Percentiles rank a stretch among this genome's conserved stretches.
These are phyloP conservation scores for Styphnolobium japonicum DNA, from an alignment of 306 rosid genomes.

Conservation along the genomic window DNA sequence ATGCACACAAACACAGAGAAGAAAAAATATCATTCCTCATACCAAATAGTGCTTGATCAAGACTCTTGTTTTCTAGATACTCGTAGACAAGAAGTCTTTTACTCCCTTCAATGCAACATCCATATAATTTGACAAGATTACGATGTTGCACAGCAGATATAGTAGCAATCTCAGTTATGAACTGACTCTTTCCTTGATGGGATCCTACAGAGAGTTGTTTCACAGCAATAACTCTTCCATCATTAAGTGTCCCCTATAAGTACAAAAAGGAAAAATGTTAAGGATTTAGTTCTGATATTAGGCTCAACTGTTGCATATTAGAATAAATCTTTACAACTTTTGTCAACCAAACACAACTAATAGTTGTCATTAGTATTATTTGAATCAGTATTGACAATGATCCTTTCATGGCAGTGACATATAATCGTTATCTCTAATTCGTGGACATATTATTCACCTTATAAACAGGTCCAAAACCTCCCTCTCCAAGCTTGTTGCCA, in stretches of 20 bases:
- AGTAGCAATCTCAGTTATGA: slow-evolving; percentile 79
- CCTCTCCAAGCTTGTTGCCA: slow-evolving; percentile 73
- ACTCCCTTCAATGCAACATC: slow-evolving; percentile 74
- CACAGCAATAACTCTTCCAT: slow-evolving; percentile 77
- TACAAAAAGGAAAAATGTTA: neutral
- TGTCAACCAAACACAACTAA: neutral
- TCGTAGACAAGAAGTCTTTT: slow-evolving; percentile 77
- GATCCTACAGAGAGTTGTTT: slow-evolving; percentile 76
- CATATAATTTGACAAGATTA: slow-evolving; percentile 71
- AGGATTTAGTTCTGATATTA: neutral
- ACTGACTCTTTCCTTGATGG: slow-evolving; percentile 82
- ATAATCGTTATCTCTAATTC: neutral
- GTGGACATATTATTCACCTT: slow-evolving; percentile 43
- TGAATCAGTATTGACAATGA: neutral
- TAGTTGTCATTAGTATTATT: neutral
- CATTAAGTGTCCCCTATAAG: slow-evolving; percentile 65
- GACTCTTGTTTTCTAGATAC: slow-evolving; percentile 79
- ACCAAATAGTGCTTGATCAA: slow-evolving; percentile 90
- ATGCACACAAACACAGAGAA: neutral
- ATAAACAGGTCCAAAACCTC: slow-evolving; percentile 88
- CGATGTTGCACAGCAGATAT: slow-evolving; percentile 86
- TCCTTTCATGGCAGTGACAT: neutral
- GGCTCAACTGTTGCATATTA: neutral
- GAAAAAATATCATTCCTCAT: slow-evolving; percentile 15
- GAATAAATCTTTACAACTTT: neutral